These are phyloP conservation scores for Mycena sp. DNA, from an alignment of 1,284 basidiomycete species.

Conservation along the genomic window DNA sequence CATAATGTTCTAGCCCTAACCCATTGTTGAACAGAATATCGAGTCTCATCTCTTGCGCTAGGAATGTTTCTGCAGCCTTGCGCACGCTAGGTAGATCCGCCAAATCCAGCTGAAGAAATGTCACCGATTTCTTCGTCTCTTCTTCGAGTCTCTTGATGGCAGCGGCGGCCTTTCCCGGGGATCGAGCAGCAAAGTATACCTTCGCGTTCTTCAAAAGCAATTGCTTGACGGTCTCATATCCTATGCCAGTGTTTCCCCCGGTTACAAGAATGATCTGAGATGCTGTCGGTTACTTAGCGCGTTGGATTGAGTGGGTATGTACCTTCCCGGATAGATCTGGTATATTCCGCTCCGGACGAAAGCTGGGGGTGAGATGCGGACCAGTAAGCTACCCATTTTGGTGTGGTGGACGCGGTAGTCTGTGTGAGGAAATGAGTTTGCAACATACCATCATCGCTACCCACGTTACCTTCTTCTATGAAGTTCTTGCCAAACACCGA, in stretches of 20 bases:
- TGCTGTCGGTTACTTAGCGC: not conserved
- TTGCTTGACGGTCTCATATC: conserved; percentile 34
- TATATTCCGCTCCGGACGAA: conserved; percentile 19
- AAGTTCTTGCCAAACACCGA: too few relatives aligned
- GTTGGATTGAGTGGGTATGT: conserved; percentile 47
- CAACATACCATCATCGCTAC: too few relatives aligned
- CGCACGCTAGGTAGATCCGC: conserved; percentile 59
- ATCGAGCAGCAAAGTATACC: conserved; percentile 66
- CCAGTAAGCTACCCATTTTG: conserved; percentile 6
- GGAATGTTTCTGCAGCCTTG: conserved; percentile 43
- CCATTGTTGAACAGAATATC: conserved; percentile 57
- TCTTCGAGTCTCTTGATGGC: conserved; percentile 60
- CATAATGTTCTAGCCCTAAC: conserved; percentile 41
- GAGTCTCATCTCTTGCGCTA: conserved; percentile 49
- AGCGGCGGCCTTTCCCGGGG: conserved; percentile 49
- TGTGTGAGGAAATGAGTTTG: too few relatives aligned
- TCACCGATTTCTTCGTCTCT: conserved; percentile 51
- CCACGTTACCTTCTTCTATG: too few relatives aligned
- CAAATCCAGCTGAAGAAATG: conserved; percentile 66
- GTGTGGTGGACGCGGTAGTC: too few relatives aligned
- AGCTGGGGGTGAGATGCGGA: conserved; percentile 1
- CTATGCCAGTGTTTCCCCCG: conserved; percentile 12
- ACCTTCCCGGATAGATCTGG: conserved; percentile 23
- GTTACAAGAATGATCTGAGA: conserved; percentile 42
- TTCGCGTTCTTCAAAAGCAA: conserved; percentile 61